Percentiles rank a stretch among this genome's conserved stretches.
Conservation (phyloP, 1,284 basidiomycete species). For the Anthracocystis panici-leucophaei region DNA sequence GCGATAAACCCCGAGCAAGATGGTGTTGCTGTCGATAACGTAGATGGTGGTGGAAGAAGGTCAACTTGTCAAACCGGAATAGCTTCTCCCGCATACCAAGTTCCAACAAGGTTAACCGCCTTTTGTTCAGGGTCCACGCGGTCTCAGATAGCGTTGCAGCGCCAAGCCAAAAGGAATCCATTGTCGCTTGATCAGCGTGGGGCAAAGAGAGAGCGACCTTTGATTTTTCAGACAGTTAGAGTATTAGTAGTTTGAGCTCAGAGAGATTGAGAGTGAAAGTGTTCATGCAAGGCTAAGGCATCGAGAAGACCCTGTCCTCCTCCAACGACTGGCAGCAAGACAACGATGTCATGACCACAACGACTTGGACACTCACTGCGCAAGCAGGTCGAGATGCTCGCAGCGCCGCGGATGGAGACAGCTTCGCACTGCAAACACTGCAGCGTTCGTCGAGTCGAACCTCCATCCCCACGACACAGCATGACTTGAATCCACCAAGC, state of each 20-base stretch:
- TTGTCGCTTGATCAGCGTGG: background rate
- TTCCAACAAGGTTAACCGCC: too few relatives aligned
- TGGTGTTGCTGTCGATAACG: background rate
- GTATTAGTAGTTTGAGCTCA: too few relatives aligned
- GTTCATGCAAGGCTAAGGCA: background rate
- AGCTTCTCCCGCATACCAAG: background rate
- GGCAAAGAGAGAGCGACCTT: background rate
- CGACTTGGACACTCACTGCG: conserved; percentile 1
- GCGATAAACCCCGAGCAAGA: too few relatives aligned
- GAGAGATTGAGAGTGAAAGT: too few relatives aligned
- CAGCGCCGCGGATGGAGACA: background rate
- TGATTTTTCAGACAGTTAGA: background rate
- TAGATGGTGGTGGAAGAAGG: background rate
- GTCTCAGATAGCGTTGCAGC: background rate
- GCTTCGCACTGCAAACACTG: conserved; percentile 17
- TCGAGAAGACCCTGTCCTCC: background rate
- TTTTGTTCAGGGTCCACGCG: conserved; percentile 12
- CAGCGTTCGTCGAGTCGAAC: conserved; percentile 17
- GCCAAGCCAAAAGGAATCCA: conserved; percentile 1
- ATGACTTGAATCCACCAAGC: background rate
- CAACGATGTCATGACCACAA: conserved; percentile 13
- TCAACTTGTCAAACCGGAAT: background rate
- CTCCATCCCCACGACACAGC: background rate
- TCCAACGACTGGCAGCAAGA: background rate
- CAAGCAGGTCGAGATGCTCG: background rate